Percentiles rank a stretch among this genome's conserved stretches.
Evolutionary conservation across 2,329 filamentous ascomycete species (phyloP).

Genomic region (Exserohilum rostratum): DNA sequence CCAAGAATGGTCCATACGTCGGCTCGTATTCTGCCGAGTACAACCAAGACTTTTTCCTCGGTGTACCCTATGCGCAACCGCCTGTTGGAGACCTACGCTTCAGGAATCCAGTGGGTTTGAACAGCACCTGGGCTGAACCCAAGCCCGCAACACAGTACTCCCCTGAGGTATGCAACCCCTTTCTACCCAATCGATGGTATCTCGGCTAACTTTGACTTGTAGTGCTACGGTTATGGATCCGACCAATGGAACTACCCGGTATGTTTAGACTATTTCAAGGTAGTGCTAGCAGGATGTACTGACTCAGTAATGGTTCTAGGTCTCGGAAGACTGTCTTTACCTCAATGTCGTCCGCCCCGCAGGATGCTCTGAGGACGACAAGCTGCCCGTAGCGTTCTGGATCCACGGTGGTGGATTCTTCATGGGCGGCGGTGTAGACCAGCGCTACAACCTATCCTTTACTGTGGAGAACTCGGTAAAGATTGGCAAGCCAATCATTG

Average conservation of each 20-base stretch:
- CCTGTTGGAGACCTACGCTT: slow-evolving; percentile 57
- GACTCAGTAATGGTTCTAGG: slow-evolving; percentile 26
- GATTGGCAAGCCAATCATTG: slow-evolving; percentile 57
- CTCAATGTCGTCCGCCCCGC: slow-evolving; percentile 59
- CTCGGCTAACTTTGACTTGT: slow-evolving; percentile 11
- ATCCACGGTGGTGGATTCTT: slow-evolving; percentile 61
- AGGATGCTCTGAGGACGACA: slow-evolving; percentile 34
- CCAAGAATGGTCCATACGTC: slow-evolving; percentile 54
- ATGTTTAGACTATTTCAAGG: background rate
- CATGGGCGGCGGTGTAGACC: slow-evolving; percentile 58
- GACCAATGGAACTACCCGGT: slow-evolving; percentile 52
- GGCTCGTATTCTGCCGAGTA: slow-evolving; percentile 49
- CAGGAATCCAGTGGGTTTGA: slow-evolving; percentile 54
- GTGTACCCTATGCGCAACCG: slow-evolving; percentile 56
- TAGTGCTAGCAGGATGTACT: background rate
- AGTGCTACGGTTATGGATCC: slow-evolving; percentile 48
- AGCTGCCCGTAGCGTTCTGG: slow-evolving; percentile 61
- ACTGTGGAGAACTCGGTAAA: slow-evolving; percentile 56
- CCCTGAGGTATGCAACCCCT: slow-evolving; percentile 17
- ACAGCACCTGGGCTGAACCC: slow-evolving; percentile 48
- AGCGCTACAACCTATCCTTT: slow-evolving; percentile 57
- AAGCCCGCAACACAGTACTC: slow-evolving; percentile 47
- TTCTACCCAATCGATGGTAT: background rate
- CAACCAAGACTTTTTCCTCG: slow-evolving; percentile 55
- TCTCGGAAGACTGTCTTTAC: slow-evolving; percentile 58